These are phyloP conservation scores for Chaetoscypha palmicola DNA, from an alignment of 2,329 filamentous ascomycete species.

Conservation along the genomic window DNA sequence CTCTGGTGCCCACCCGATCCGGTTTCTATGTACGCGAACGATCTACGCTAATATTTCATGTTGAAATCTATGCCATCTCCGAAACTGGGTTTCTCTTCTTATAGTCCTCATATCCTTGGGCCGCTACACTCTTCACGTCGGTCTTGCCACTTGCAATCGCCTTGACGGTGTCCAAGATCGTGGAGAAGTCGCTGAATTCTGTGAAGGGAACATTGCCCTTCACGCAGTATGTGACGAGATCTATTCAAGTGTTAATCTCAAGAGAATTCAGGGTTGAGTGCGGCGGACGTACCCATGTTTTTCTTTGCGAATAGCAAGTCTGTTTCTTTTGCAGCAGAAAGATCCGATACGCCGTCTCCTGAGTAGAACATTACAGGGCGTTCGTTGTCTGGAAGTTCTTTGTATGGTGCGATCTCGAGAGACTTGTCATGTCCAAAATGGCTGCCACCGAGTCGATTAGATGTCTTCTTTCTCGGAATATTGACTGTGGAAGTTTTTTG, in stretches of 20 bases:
- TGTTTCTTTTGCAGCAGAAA: constrained; percentile 87
- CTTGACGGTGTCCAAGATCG: constrained; percentile 69
- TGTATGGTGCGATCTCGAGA: constrained; percentile 82
- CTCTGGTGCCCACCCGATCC: no score
- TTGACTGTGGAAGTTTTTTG: no score
- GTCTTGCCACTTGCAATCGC: constrained; percentile 68
- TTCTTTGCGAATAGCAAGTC: constrained; percentile 91
- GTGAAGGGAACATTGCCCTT: constrained; percentile 80
- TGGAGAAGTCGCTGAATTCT: constrained; percentile 76
- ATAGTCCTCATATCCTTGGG: constrained; percentile 26
- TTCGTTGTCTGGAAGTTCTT: constrained; percentile 56
- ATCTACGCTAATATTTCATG: neutral
- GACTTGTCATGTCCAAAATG: constrained; percentile 94
- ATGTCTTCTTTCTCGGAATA: no score
- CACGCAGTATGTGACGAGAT: constrained; percentile 82
- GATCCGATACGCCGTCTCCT: constrained; percentile 86
- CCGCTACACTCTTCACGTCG: constrained; percentile 62
- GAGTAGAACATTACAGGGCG: constrained; percentile 88
- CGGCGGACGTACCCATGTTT: constrained; percentile 58
- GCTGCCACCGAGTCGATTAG: no score
- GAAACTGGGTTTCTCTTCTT: constrained; percentile 12
- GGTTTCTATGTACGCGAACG: neutral
- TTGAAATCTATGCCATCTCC: constrained; percentile 5
- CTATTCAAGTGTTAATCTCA: no score
- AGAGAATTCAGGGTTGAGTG: no score